Evolutionary conservation across 805 yeast species (phyloP), one percentile per base, ranked within the genome.

Genomic region (Saturnispora ahearnii): DNA sequence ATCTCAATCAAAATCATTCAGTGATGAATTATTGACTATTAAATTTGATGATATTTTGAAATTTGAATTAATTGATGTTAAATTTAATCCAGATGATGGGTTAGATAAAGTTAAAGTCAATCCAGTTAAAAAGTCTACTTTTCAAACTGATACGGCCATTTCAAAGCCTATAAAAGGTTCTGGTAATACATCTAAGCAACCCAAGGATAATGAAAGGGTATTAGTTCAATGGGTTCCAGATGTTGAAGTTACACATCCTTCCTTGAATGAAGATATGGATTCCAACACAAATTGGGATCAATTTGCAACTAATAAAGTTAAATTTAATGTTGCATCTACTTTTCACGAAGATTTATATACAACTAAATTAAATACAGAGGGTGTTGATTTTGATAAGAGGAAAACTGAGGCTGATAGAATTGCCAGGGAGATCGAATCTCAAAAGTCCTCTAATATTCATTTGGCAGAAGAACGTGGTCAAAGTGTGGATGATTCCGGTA

Each of bases 401-500:
- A 70, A 81, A 51, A 76, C 71, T 51, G 77, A 77, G 51, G 99
- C 99, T 3, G 89, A 82, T 44, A 71, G 72, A 56, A 65, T 93
- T 51, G 96, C 98, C 1, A 73, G 71, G 44, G 98, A 93, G 62
- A 91, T 91, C 58, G 93, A 86, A 65, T 67, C 75, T 37, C 84
- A 79, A 57, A 72, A 76, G 6, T 63, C 72, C 47, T 74, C 82
- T 24, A 89, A 87, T 61, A 69, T 78, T 29, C 98, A 93, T 63
- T 55, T 90, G 26, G 91, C 95, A 54, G 99, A 91, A 64, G 99
- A 91, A 66, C 80, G 99, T 64, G 96, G 96, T 26, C 54, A 80
- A 13, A 60, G 64, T 15, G 76, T 84, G 36, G 96, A 87, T 62
- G 96, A 87, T 61, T 78, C 85, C 52, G 96, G 95, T 15, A 57